Conservation (phyloP, 2,329 filamentous ascomycete species). For the Davidsoniella virescens region DNA sequence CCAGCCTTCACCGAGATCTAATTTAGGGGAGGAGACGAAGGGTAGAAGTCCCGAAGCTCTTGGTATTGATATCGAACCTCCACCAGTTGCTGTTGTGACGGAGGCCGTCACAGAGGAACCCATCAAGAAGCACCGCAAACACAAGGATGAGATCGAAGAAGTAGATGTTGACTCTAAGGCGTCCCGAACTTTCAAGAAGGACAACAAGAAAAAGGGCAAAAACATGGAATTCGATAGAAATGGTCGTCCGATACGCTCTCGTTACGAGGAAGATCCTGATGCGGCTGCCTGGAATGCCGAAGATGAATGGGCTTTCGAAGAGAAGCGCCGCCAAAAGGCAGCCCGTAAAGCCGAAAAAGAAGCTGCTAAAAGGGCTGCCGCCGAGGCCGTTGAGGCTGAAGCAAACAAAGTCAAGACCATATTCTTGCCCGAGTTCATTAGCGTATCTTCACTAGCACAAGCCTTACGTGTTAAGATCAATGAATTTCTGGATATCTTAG, state of each 20-base stretch:
- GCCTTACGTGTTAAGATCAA: slow-evolving; percentile 55
- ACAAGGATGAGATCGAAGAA: slow-evolving; percentile 3
- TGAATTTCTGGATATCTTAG: slow-evolving; percentile 58
- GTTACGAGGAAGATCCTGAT: slow-evolving; percentile 7
- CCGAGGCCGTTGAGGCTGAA: slow-evolving; percentile 18
- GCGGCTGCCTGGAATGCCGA: slow-evolving; percentile 7
- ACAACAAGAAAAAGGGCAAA: slow-evolving; percentile 8
- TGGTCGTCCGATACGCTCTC: background rate
- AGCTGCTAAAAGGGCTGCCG: slow-evolving; percentile 6
- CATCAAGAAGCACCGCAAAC: slow-evolving; percentile 1
- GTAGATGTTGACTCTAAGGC: slow-evolving; percentile 1
- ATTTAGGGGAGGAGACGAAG: background rate
- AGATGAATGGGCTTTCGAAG: slow-evolving; percentile 9
- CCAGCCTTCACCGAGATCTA: background rate
- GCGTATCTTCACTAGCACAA: slow-evolving; percentile 63
- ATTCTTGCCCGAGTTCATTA: slow-evolving; percentile 79
- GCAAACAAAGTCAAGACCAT: slow-evolving; percentile 38
- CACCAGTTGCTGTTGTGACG: background rate
- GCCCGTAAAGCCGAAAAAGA: slow-evolving; percentile 11
- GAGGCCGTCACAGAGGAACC: background rate
- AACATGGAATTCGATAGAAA: background rate
- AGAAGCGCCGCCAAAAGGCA: slow-evolving; percentile 8
- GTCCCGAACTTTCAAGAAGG: background rate
- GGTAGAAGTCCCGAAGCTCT: slow-evolving; percentile 1
- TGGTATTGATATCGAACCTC: slow-evolving; percentile 5